Conservation (phyloP, 2,329 filamentous ascomycete genomes). For the Fusarium nygamai region DNA sequence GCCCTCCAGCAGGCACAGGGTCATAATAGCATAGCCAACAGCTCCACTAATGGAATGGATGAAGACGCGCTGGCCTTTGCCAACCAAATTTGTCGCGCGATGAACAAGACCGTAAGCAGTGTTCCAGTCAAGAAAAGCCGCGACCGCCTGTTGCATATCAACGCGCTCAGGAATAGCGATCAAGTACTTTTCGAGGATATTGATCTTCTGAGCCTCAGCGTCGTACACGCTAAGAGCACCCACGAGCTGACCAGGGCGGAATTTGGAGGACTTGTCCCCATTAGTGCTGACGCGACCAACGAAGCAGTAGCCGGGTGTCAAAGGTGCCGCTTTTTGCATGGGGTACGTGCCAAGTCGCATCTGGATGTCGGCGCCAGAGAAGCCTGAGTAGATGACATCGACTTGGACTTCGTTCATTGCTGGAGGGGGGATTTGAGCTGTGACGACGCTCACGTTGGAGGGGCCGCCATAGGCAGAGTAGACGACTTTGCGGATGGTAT, state of each 20-base stretch:
- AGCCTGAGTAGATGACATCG: slow-evolving; percentile 58
- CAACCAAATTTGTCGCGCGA: slow-evolving; percentile 50
- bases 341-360: slow-evolving; percentile 62
- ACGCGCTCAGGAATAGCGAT: slow-evolving; percentile 53
- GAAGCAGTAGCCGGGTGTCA: slow-evolving; percentile 61
- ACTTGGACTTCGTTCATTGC: slow-evolving; percentile 57
- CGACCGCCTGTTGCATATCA: slow-evolving; percentile 53
- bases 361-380: slow-evolving; percentile 59
- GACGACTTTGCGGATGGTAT: slow-evolving; percentile 56
- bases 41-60: slow-evolving; percentile 62
- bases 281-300: slow-evolving; percentile 54
- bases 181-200: slow-evolving; percentile 58
- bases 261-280: slow-evolving; percentile 48
- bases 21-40: slow-evolving; percentile 56
- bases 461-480: slow-evolving; percentile 55
- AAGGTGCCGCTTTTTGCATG: slow-evolving; percentile 54
- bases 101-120: slow-evolving; percentile 53
- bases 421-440: slow-evolving; percentile 51
- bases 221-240: slow-evolving; percentile 53
- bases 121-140: slow-evolving; percentile 58
- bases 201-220: slow-evolving; percentile 56
- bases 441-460: slow-evolving; percentile 49
- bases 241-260: slow-evolving; percentile 49
- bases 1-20: slow-evolving; percentile 54
- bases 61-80: slow-evolving; percentile 58